Conservation (phyloP, 257 asterid genomes). For the Agastache rugosa region DNA sequence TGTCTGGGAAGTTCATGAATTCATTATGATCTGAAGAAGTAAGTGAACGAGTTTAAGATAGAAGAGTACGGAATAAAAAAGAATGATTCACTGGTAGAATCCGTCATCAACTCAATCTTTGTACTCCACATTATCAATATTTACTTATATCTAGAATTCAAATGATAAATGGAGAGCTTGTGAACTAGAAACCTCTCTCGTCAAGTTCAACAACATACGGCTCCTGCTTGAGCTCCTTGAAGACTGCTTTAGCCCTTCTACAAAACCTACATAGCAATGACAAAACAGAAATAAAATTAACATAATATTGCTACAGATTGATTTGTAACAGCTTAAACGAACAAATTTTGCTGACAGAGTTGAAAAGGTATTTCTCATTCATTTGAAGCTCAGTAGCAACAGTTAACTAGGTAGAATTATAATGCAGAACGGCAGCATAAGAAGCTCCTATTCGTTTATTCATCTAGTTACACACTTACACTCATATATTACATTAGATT, state of each 20-base stretch:
- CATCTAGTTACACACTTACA: neutral
- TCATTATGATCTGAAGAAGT: neutral
- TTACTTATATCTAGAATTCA: neutral
- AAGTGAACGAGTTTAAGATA: too few relatives aligned
- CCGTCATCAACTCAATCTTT: neutral
- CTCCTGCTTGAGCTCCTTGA: slow-evolving; percentile 67
- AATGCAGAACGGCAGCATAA: neutral
- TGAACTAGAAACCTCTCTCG: slow-evolving; percentile 54
- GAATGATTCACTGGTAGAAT: neutral
- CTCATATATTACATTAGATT: neutral
- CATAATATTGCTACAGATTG: neutral
- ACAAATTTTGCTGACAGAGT: neutral
- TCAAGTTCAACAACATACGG: slow-evolving; percentile 46
- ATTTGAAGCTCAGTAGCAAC: slow-evolving; percentile 13
- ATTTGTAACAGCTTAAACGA: neutral
- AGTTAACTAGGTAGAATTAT: neutral
- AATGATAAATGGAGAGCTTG: slow-evolving; percentile 17
- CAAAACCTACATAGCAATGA: slow-evolving; percentile 67
- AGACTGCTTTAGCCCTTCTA: slow-evolving; percentile 86
- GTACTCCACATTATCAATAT: neutral
- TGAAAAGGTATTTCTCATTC: neutral
- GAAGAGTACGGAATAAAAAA: neutral
- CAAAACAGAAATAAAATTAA: neutral
- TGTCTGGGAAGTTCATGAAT: neutral
- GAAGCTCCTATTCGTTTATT: neutral